phyloP scores from a whole-genome alignment of 352 stramenopile genomes.

The Pythium brassicae region DNA sequence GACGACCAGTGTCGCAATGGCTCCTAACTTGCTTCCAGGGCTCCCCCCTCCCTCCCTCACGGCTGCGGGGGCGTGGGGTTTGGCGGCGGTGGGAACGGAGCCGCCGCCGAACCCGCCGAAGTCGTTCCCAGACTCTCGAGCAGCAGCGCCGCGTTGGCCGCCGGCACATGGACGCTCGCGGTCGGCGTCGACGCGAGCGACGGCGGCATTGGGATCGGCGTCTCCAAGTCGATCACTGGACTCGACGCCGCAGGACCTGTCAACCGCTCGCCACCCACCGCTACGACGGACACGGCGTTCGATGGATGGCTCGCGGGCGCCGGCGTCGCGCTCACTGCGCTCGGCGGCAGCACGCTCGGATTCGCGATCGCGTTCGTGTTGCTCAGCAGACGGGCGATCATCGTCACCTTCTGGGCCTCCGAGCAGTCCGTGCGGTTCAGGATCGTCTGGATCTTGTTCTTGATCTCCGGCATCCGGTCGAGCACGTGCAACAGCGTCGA shows the following conservation, averaged over 20 bases:
- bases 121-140: constrained; percentile 20
- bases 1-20: too few species aligned
- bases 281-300: constrained; percentile 11
- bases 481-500: constrained; percentile 77
- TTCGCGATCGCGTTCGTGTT: constrained; percentile 80
- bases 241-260: constrained; percentile 20
- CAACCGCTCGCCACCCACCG: constrained; percentile 19
- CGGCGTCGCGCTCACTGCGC: background rate
- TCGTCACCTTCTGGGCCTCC: constrained; percentile 85
- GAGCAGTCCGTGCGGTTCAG: constrained; percentile 80
- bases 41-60: background rate
- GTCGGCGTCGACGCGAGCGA: constrained; percentile 19
- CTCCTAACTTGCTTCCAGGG: too few species aligned
- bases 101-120: constrained; percentile 15
- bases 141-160: constrained; percentile 4
- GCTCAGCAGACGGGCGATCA: constrained; percentile 82
- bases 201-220: constrained; percentile 44
- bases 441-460: constrained; percentile 88
- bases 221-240: constrained; percentile 40
- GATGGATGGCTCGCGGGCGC: constrained; percentile 7
- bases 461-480: constrained; percentile 86
- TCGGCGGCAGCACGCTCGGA: constrained; percentile 19
- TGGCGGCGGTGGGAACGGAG: constrained; percentile 5
- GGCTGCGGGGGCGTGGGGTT: constrained; percentile 4
- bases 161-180: constrained; percentile 2